Evolutionary conservation across 257 asterid genomes (phyloP).

Genomic region (Nicotiana attenuata): DNA sequence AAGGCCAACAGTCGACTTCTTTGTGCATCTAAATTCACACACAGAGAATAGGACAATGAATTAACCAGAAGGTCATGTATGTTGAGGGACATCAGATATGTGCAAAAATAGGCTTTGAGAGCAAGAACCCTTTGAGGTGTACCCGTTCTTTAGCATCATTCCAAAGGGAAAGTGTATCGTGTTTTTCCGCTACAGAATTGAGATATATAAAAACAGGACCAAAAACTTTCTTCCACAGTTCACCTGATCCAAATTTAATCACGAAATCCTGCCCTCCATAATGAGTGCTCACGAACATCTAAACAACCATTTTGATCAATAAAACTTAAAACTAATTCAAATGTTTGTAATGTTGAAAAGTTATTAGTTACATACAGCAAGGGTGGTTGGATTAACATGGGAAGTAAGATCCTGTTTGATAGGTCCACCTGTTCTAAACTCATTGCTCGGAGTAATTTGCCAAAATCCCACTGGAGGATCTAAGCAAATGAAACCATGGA

Average conservation of each 20-base stretch:
- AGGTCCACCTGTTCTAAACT: constrained; percentile 86
- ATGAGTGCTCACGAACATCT: constrained; percentile 59
- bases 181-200: constrained; percentile 24
- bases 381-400: constrained; percentile 82
- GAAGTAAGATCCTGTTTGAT: constrained; percentile 86
- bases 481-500: constrained; percentile 73
- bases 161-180: constrained; percentile 33
- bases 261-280: constrained; percentile 49
- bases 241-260: constrained; percentile 33
- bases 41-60: background rate
- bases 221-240: constrained; percentile 51
- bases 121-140: background rate
- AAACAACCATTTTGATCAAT: background rate
- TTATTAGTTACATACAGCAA: constrained; percentile 43
- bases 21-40: constrained; percentile 29
- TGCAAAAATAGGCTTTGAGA: background rate
- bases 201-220: constrained; percentile 55
- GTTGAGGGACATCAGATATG: background rate
- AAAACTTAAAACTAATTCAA: background rate
- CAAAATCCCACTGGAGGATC: constrained; percentile 75
- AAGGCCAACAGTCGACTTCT: constrained; percentile 66
- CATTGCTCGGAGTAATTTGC: constrained; percentile 85
- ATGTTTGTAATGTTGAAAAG: background rate
- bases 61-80: background rate
- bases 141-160: constrained; percentile 49